Percentiles rank a stretch among this genome's conserved stretches.
Conservation (phyloP, 257 asterid genomes). For the Datura wrightii region DNA sequence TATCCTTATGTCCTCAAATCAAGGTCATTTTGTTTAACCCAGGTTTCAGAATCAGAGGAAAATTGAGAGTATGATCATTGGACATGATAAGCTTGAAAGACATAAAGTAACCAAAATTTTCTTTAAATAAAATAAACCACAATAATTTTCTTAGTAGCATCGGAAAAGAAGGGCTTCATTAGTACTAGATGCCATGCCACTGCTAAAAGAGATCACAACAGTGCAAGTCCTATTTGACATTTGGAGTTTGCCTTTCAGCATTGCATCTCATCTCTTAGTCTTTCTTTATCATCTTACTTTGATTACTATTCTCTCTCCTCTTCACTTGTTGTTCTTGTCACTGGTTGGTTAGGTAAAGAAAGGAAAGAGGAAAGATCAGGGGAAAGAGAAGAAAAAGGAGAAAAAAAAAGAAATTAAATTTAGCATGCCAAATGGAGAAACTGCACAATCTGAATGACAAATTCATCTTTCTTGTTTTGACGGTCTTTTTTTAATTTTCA, state of each 20-base stretch:
- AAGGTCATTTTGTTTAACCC: not conserved
- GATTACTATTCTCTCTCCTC: not conserved
- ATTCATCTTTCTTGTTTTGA: not conserved
- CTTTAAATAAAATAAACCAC: not conserved
- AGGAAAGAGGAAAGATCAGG: not conserved
- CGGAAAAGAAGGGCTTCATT: not conserved
- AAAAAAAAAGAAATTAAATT: not conserved
- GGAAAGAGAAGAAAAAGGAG: not conserved
- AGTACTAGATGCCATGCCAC: not conserved
- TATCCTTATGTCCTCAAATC: not conserved
- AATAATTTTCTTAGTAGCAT: not conserved
- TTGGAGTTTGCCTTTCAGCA: slow-evolving; percentile 14
- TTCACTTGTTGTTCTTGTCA: not conserved
- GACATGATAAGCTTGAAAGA: slow-evolving; percentile 6
- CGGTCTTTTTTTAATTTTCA: not conserved
- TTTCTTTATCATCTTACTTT: slow-evolving; percentile 22
- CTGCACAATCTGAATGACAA: not conserved
- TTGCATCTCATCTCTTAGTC: not conserved
- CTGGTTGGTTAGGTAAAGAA: not conserved
- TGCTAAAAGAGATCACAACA: not conserved
- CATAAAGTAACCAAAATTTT: not conserved
- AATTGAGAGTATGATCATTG: not conserved
- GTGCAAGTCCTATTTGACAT: slow-evolving; percentile 12
- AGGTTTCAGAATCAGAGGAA: not conserved
- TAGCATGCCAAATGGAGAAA: not conserved